These are phyloP conservation scores for Akanthomyces lecanii DNA, from an alignment of 2,329 filamentous ascomycete genomes.

Conservation along the genomic window DNA sequence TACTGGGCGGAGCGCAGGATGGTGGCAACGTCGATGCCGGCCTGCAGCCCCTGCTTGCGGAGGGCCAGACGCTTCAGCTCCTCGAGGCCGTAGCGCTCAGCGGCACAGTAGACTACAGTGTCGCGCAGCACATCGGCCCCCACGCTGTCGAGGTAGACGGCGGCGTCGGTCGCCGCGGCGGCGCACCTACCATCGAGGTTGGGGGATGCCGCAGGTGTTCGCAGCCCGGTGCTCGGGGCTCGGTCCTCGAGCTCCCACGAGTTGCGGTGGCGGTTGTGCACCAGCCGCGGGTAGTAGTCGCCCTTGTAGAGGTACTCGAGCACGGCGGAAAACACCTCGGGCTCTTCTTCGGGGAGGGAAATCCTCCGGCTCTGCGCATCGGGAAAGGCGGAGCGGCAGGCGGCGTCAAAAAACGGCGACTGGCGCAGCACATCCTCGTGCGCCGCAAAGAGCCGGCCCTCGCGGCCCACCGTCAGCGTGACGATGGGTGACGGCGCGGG, in stretches of 20 bases:
- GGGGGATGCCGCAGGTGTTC: conserved; percentile 47
- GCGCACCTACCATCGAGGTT: conserved; percentile 41
- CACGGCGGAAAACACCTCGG: conserved; percentile 86
- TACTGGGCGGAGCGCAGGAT: conserved; percentile 91
- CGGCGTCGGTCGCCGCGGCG: conserved; percentile 45
- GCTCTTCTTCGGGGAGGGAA: conserved; percentile 72
- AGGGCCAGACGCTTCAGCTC: conserved; percentile 88
- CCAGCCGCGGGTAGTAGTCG: conserved; percentile 86
- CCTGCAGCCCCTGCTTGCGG: conserved; percentile 91
- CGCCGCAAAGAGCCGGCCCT: conserved; percentile 87
- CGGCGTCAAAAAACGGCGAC: conserved; percentile 77
- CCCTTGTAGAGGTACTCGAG: conserved; percentile 98
- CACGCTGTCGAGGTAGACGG: conserved; percentile 68
- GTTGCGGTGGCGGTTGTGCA: conserved; percentile 81
- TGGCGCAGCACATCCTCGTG: conserved; percentile 87
- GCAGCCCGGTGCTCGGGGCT: conserved; percentile 32
- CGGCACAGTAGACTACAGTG: conserved; percentile 91
- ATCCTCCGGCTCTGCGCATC: conserved; percentile 73
- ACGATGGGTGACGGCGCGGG: conserved; percentile 65
- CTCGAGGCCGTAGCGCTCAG: conserved; percentile 84
- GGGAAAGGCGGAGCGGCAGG: conserved; percentile 68
- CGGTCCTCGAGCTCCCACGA: conserved; percentile 84
- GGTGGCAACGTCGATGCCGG: conserved; percentile 84
- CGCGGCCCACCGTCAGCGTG: conserved; percentile 77
- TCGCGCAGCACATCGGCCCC: conserved; percentile 79